A percentile compares a stretch with the other conserved stretches of the same genome.
phyloP scores from a whole-genome alignment of 495 filamentous ascomycete species.

The Cryomyces antarcticus region DNA sequence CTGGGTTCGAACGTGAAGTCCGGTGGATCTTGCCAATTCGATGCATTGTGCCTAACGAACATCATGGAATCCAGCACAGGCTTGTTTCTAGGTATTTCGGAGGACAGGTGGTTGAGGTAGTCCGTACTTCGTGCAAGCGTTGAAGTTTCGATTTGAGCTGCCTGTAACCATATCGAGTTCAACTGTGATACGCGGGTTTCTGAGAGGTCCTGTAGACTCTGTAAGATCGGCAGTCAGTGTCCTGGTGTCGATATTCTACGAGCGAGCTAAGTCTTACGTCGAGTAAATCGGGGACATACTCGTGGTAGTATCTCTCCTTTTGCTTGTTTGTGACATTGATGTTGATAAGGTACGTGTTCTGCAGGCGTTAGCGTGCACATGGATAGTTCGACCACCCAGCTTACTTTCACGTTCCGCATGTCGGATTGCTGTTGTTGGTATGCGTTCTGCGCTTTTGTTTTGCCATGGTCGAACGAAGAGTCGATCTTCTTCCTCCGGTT shows the following conservation, averaged over 20 bases:
- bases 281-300: constrained; percentile 84
- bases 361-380: not conserved
- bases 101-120: constrained; percentile 46
- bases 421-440: constrained; percentile 81
- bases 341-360: constrained; percentile 86
- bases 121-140: constrained; percentile 50
- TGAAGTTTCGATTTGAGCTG: constrained; percentile 52
- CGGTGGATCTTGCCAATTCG: constrained; percentile 56
- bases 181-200: constrained; percentile 68
- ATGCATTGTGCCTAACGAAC: constrained; percentile 84
- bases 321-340: constrained; percentile 94
- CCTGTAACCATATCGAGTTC: constrained; percentile 68
- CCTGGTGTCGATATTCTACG: not conserved
- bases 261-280: constrained; percentile 37
- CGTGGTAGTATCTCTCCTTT: constrained; percentile 90
- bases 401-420: constrained; percentile 85
- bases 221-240: not conserved
- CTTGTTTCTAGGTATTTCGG: constrained; percentile 74
- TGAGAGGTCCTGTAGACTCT: constrained; percentile 73
- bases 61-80: constrained; percentile 87
- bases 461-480: constrained; percentile 64
- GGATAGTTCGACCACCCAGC: not conserved
- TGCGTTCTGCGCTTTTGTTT: constrained; percentile 63
- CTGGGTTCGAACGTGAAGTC: constrained; percentile 84
- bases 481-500: constrained; percentile 86